A percentile compares a stretch with the other conserved stretches of the same genome.
phyloP scores from a whole-genome alignment of 139 green algal genomes.

The Limnomonas spitsbergensis region DNA sequence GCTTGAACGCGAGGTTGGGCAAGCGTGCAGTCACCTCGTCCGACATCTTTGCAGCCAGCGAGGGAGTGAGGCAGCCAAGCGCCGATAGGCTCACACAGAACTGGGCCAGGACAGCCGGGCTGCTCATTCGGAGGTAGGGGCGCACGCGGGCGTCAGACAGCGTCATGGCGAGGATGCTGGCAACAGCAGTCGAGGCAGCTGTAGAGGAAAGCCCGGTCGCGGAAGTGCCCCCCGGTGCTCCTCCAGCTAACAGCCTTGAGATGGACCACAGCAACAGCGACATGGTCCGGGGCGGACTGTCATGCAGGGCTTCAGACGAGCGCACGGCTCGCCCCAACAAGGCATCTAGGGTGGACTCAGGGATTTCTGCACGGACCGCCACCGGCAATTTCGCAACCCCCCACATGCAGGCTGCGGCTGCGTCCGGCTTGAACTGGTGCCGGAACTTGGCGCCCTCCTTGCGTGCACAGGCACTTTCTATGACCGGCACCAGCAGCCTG shows the following conservation, averaged over 20 bases:
- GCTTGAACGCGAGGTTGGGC: neutral
- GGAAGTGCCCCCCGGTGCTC: neutral
- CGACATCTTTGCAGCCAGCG: neutral
- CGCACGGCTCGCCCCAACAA: neutral
- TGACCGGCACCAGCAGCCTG: neutral
- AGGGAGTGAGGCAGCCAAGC: neutral
- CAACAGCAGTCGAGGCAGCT: neutral
- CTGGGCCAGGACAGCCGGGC: conserved; percentile 10
- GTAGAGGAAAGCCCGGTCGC: neutral
- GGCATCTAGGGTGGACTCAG: neutral
- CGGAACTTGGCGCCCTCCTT: neutral
- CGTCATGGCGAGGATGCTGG: neutral
- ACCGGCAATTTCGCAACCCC: neutral
- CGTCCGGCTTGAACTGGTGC: neutral
- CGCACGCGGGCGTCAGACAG: neutral
- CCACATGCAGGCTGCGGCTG: neutral
- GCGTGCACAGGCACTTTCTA: neutral
- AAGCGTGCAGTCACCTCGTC: neutral
- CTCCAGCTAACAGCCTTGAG: neutral
- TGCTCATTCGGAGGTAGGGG: neutral
- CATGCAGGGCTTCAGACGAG: neutral
- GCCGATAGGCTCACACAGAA: neutral
- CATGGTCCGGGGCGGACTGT: neutral
- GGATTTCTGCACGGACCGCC: neutral
- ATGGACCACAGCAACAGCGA: conserved; percentile 12